Evolutionary conservation across 257 asterid species (phyloP), one percentile per base, ranked within the genome.

Genomic region (Solanum megistacrolobum): DNA sequence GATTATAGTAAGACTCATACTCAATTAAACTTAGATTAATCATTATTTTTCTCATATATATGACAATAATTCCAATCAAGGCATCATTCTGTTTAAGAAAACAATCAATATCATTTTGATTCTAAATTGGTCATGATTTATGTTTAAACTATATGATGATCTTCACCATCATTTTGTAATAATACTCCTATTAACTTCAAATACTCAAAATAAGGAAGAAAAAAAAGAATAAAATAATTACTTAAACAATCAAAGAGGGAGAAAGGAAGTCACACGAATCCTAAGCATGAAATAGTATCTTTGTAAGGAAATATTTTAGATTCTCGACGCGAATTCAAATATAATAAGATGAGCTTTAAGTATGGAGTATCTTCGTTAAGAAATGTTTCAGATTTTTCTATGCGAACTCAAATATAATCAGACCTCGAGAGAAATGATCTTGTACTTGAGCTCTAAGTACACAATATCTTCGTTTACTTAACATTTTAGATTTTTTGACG

Each of bases 401-500:
- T 0, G 0, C 0, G 0, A 68, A 68, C 4, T 12, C 35, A 68
- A 27, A 27, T 1, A 27, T 68, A 27, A 6, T 68, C 1, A 5
- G 8, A 71, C 4, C 21, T 25, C 2, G 7, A 12, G 16, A 27
- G 18, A 27, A 41, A 68, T 4, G 20, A 27, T 27, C 10, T 5
- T 12, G 1, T 71, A 7, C 5, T 71, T 21, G 6, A 71, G 23
- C 39, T 71, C 7, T 0, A 9, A 16, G 12, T 71, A 31, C 0
- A 36, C 4, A 71, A 71, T 68, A 68, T 68, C 20, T 68, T 5
- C 1, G 5, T 55, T 55, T 6, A 1, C 1, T 18, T 55, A 18
- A 55, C 10, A 55, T 2, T 55, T 6, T 55, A 6, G 0, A 31
- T 69, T 69, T 69, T 13, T 66, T 0, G 0, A 29, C 0, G 0